Conservation (phyloP, 257 asterid species). For the Mentha longifolia region DNA sequence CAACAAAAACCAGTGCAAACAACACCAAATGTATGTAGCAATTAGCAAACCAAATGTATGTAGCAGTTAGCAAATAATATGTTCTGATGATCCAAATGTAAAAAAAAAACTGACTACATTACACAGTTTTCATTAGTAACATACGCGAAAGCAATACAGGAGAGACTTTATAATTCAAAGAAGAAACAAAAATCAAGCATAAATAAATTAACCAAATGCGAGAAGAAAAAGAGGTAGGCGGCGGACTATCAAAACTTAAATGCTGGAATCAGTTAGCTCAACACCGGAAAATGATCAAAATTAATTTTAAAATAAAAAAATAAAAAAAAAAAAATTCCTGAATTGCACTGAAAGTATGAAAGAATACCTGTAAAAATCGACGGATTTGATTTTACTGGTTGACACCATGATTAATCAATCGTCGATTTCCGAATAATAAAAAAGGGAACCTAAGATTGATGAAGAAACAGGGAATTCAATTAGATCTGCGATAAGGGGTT, state of each 20-base stretch:
- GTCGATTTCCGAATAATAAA: slow-evolving; percentile 21
- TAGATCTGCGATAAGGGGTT: slow-evolving; percentile 32
- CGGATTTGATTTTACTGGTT: slow-evolving; percentile 52
- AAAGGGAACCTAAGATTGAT: neutral
- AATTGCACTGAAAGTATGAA: neutral
- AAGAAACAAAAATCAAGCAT: neutral
- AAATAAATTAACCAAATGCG: slow-evolving; percentile 1
- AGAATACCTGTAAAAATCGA: slow-evolving; percentile 54
- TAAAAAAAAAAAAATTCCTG: neutral
- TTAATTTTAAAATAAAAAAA: neutral
- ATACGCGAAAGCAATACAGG: neutral
- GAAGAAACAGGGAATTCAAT: neutral
- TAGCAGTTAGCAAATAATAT: neutral
- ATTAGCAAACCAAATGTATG: neutral
- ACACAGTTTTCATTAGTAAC: neutral
- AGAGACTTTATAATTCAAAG: neutral
- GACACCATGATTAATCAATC: slow-evolving; percentile 48
- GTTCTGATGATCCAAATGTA: slow-evolving; percentile 10
- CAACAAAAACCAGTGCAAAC: slow-evolving; percentile 3
- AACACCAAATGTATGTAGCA: neutral
- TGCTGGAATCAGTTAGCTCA: slow-evolving; percentile 14
- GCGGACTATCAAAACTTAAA: neutral
- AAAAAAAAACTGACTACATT: neutral
- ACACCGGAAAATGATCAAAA: slow-evolving; percentile 8
- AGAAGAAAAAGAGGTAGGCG: neutral